A percentile compares a stretch with the other conserved stretches of the same genome.
These are phyloP conservation scores for Bruguiera parviflora DNA, from an alignment of 345 rosid species.

Conservation along the genomic window DNA sequence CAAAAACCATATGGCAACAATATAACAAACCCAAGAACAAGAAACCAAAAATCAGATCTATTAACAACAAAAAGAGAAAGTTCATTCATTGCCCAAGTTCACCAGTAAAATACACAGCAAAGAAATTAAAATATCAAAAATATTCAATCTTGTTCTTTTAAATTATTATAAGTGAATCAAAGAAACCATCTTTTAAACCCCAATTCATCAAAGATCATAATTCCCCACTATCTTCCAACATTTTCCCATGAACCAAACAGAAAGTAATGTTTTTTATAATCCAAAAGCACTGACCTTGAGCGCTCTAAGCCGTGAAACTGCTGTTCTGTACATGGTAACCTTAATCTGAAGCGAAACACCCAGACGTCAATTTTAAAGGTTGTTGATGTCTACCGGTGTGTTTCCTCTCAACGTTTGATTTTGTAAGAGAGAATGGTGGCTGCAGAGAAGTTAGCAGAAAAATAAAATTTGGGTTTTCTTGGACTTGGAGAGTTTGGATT, in stretches of 20 bases:
- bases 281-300: constrained; percentile 21
- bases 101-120: neutral
- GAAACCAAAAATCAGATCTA: constrained; percentile 13
- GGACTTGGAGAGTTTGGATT: neutral
- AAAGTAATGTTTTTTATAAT: neutral
- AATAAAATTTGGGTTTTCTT: neutral
- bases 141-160: neutral
- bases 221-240: neutral
- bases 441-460: neutral
- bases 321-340: constrained; percentile 22
- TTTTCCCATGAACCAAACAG: neutral
- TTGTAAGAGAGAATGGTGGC: constrained; percentile 11
- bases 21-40: neutral
- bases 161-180: neutral
- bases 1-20: no score
- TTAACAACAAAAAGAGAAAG: neutral
- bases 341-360: neutral
- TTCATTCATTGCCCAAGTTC: neutral
- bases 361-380: neutral
- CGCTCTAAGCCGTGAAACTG: constrained; percentile 28
- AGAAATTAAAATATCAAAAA: neutral
- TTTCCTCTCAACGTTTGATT: neutral
- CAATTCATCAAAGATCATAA: neutral
- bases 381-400: neutral
- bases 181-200: neutral